A percentile compares a stretch with the other conserved stretches of the same genome.
These are phyloP conservation scores for Dalbergia cochinchinensis DNA, from an alignment of 306 rosid genomes.

Conservation along the genomic window DNA sequence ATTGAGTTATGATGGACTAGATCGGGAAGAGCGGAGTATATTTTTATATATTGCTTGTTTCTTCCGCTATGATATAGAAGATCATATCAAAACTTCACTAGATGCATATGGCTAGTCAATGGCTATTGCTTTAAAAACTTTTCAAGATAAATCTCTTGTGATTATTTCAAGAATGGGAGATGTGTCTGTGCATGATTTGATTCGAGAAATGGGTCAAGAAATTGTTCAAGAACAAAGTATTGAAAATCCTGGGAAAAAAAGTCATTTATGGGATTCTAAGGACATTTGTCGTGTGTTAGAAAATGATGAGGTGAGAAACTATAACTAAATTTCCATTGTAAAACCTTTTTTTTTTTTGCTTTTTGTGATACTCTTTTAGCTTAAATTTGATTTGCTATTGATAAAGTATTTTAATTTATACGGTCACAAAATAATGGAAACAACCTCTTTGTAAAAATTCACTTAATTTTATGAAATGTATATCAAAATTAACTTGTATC, in stretches of 20 bases:
- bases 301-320: neutral
- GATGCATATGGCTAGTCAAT: no score
- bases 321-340: neutral
- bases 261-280: neutral
- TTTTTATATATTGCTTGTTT: no score
- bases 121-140: no score
- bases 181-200: neutral
- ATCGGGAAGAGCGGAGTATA: neutral
- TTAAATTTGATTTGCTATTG: neutral
- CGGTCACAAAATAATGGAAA: neutral
- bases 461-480: no score
- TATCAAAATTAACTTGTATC: no score
- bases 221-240: neutral
- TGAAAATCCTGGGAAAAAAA: neutral
- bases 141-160: neutral
- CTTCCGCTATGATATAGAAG: no score
- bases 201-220: neutral
- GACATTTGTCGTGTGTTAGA: neutral
- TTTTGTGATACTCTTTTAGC: neutral
- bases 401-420: neutral
- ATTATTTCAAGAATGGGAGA: neutral
- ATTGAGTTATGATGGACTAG: neutral
- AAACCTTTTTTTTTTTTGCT: no score
- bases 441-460: no score
- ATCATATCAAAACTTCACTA: no score